Evolutionary conservation across 805 yeast species (phyloP), one percentile per base, ranked within the genome.

Genomic region (Saccharomycopsis synnaedendra): DNA sequence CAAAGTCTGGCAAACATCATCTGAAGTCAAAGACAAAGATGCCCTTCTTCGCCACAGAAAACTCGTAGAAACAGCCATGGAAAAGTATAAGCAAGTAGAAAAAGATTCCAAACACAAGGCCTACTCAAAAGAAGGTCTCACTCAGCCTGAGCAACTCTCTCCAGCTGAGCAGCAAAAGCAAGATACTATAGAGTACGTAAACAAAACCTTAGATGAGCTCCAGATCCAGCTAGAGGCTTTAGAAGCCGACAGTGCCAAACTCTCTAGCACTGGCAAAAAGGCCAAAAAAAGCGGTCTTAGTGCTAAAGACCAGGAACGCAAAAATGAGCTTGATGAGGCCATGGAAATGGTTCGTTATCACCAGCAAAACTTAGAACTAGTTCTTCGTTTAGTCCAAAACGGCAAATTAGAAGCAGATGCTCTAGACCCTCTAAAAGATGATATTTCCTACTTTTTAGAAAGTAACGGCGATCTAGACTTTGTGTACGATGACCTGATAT

Each of bases 31-130:
- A 62, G 95, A 90, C 58, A 93, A 86, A 61, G 54, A 51, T 34
- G 62, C 70, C 44, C 39, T 51, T 9, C 30, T 49, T 28, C 43
- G 38, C 19, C 32, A 43, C 41, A 41, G 54, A 27, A 32, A 36
- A 8, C 42, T 51, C 6, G 54, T 51, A 35, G 82, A 77, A 58
- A 68, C 69, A 54, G 93, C 93, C 52, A 90, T 90, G 98, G 98
- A 90, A 64, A 76, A 88, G 57, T 93, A 90, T 67, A 93, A 93
- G 63, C 90, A 87, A 48, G 86, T 90, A 56, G 98, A 90, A 65
- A 86, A 88, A 66, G 78, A 82, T 54, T 82, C 86, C 76, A 90
- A 90, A 67, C 87, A 94, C 37, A 90, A 90, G 64, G 96, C 95
- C 45, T 90, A 85, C 62, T 80, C 93, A 33, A 87, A 86, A 60